Percentiles rank a stretch among this genome's conserved stretches.
Evolutionary conservation across 1,284 basidiomycete species (phyloP).

Genomic region (Puccinia coronata): DNA sequence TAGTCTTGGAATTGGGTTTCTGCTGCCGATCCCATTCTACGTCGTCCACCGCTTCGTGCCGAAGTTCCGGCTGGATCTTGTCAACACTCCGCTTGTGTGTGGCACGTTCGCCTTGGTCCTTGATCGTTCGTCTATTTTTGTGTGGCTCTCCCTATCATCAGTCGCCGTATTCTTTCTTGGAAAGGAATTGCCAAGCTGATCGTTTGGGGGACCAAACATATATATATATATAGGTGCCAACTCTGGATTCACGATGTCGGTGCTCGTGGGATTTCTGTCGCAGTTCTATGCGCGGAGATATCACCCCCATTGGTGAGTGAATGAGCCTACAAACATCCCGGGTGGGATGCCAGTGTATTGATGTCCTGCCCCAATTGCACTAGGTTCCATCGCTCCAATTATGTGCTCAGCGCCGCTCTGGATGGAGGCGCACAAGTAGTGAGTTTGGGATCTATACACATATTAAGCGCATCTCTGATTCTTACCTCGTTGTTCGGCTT

Average conservation of each 20-base stretch:
- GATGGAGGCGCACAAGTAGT: constrained; percentile 50
- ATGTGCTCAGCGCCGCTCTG: constrained; percentile 44
- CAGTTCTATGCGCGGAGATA: constrained; percentile 48
- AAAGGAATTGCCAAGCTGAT: background rate
- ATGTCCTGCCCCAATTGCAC: background rate
- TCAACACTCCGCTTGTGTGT: constrained; percentile 45
- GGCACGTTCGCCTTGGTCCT: constrained; percentile 36
- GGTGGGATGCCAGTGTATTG: no score
- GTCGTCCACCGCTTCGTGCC: constrained; percentile 24
- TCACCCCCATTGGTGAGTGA: constrained; percentile 38
- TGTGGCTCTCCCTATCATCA: no score
- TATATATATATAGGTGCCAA: constrained; percentile 28
- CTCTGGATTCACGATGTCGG: constrained; percentile 29
- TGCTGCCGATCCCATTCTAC: constrained; percentile 39
- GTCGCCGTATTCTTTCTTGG: no score
- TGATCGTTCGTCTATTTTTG: constrained; percentile 43
- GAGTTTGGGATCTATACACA: constrained; percentile 3
- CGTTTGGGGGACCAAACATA: background rate
- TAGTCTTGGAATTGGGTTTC: constrained; percentile 25
- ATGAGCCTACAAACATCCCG: background rate
- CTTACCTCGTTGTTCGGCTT: background rate
- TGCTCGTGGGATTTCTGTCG: constrained; percentile 31
- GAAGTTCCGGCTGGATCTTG: constrained; percentile 11
- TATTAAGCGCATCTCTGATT: no score
- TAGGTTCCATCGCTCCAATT: constrained; percentile 45